Conservation (phyloP, 805 yeast genomes). For the Barnettozyma wickerhamii region DNA sequence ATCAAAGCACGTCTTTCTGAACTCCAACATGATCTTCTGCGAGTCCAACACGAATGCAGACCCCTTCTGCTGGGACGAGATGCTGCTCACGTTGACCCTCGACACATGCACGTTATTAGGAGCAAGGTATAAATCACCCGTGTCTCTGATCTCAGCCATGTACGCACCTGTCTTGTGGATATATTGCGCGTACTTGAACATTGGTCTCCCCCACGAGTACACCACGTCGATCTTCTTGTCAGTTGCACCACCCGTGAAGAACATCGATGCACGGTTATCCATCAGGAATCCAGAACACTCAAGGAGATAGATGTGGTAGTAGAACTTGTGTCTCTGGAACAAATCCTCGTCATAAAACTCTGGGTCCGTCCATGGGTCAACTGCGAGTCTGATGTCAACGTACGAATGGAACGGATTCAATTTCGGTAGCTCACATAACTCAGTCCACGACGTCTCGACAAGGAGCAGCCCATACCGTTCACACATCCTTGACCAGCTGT, state of each 20-base stretch:
- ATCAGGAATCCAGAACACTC: constrained; percentile 68
- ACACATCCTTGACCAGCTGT: constrained; percentile 75
- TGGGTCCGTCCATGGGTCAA: constrained; percentile 67
- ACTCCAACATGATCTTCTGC: constrained; percentile 67
- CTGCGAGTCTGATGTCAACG: constrained; percentile 58
- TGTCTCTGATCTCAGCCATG: constrained; percentile 78
- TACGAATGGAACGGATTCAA: constrained; percentile 87
- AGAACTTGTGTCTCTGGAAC: constrained; percentile 51
- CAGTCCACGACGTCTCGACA: constrained; percentile 91
- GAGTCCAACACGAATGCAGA: constrained; percentile 50
- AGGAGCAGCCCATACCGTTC: constrained; percentile 77
- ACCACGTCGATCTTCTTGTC: constrained; percentile 54
- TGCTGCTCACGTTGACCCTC: constrained; percentile 51
- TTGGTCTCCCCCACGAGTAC: constrained; percentile 91
- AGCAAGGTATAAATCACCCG: constrained; percentile 75
- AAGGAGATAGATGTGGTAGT: constrained; percentile 73
- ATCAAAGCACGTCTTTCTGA: constrained; percentile 58
- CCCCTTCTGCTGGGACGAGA: constrained; percentile 27
- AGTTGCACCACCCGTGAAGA: constrained; percentile 45
- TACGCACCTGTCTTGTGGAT: constrained; percentile 88
- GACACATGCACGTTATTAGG: constrained; percentile 84
- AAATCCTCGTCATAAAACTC: constrained; percentile 43
- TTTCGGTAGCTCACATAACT: constrained; percentile 69
- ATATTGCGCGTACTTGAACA: constrained; percentile 79
- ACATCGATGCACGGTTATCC: constrained; percentile 73